A percentile compares a stretch with the other conserved stretches of the same genome.
Evolutionary conservation across 2,329 filamentous ascomycete species (phyloP).

Genomic region (Hypomyces perniciosus): DNA sequence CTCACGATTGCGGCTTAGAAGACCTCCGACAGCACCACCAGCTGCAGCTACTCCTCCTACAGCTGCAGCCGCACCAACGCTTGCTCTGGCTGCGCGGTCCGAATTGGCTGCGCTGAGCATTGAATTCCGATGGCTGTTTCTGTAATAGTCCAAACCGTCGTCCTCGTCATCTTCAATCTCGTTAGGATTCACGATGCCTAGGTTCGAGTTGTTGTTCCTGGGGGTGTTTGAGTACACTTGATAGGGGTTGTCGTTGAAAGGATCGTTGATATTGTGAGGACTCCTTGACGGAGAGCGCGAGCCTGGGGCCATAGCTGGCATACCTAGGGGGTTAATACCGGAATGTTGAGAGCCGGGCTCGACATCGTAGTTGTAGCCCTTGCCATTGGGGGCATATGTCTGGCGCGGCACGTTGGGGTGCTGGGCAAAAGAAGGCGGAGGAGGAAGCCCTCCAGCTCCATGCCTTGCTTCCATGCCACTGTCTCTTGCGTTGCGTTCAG

Average conservation of each 20-base stretch:
- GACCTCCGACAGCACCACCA: constrained; percentile 27
- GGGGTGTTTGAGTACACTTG: constrained; percentile 46
- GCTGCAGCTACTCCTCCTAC: constrained; percentile 40
- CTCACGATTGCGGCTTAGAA: constrained; percentile 24
- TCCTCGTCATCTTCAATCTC: constrained; percentile 84
- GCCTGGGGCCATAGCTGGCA: constrained; percentile 28
- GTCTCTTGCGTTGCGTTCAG: constrained; percentile 57
- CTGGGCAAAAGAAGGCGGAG: constrained; percentile 31
- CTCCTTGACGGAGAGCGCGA: constrained; percentile 44
- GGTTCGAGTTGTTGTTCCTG: constrained; percentile 39
- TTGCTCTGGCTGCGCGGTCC: constrained; percentile 22
- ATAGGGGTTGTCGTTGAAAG: constrained; percentile 62
- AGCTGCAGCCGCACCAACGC: constrained; percentile 29
- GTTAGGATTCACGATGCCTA: constrained; percentile 66
- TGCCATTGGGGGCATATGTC: constrained; percentile 13
- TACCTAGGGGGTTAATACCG: constrained; percentile 35
- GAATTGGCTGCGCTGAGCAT: constrained; percentile 52
- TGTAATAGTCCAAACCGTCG: constrained; percentile 62
- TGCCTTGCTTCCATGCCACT: constrained; percentile 59
- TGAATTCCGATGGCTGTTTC: constrained; percentile 44
- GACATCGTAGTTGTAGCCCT: neutral
- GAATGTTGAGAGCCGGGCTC: constrained; percentile 33
- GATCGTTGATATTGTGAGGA: constrained; percentile 34
- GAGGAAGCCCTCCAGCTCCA: constrained; percentile 30
- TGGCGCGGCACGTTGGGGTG: constrained; percentile 15